phyloP scores from a whole-genome alignment of 2,329 filamentous ascomycete species.

The Alternaria sp. region DNA sequence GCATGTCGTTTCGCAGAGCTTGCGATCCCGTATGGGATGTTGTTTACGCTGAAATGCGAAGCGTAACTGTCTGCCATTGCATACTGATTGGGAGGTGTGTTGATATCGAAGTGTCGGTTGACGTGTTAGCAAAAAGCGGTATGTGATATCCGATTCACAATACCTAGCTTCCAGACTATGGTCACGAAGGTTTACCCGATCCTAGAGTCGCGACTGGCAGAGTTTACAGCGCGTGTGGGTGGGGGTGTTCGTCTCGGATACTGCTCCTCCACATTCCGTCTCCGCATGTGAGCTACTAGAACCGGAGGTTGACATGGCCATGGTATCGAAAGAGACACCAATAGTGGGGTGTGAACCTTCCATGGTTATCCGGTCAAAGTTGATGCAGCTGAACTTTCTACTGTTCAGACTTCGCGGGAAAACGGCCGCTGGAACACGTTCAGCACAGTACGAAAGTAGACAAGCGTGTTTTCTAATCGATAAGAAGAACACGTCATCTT shows the following conservation, averaged over 20 bases:
- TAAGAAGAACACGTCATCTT: neutral
- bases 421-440: neutral
- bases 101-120: neutral
- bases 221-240: conserved; percentile 1
- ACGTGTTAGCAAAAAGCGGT: neutral
- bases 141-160: neutral
- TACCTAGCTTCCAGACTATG: neutral
- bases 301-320: conserved; percentile 8
- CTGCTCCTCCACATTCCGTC: conserved; percentile 25
- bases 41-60: conserved; percentile 44
- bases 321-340: neutral
- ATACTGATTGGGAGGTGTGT: neutral
- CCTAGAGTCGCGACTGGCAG: neutral
- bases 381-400: neutral
- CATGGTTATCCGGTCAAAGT: neutral
- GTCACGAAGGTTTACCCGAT: neutral
- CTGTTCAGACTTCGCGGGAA: conserved; percentile 1
- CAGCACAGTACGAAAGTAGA: neutral
- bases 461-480: conserved; percentile 9
- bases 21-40: conserved; percentile 46
- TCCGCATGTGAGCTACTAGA: neutral
- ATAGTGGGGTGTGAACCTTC: neutral
- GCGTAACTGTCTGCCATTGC: conserved; percentile 35
- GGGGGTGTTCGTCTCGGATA: conserved; percentile 14
- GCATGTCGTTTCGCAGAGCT: conserved; percentile 30